Percentiles rank a stretch among this genome's conserved stretches.
These are phyloP conservation scores for Lachancea thermotolerans DNA, from an alignment of 805 yeast genomes.

Conservation along the genomic window DNA sequence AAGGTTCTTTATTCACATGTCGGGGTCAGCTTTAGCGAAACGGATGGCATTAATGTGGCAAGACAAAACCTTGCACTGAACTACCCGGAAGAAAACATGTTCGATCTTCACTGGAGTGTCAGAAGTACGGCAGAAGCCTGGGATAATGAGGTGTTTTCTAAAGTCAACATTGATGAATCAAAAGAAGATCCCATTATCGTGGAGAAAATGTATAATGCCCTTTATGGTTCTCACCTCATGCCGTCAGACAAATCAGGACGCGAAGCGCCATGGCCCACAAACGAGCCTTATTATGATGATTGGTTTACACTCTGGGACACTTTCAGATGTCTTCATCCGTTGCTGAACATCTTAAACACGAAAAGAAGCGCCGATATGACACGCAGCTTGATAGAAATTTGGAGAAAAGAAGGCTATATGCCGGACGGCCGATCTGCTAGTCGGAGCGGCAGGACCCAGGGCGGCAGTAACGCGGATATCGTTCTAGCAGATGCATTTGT, in stretches of 20 bases:
- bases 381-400: conserved; percentile 27
- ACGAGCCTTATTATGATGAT: conserved; percentile 32
- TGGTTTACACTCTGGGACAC: conserved; percentile 37
- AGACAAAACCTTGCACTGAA: conserved; percentile 9
- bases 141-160: conserved; percentile 25
- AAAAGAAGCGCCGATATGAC: conserved; percentile 27
- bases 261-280: conserved; percentile 9
- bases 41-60: conserved; percentile 13
- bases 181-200: conserved; percentile 12
- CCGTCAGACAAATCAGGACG: conserved; percentile 30
- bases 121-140: conserved; percentile 4
- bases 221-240: conserved; percentile 30
- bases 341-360: conserved; percentile 28
- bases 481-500: conserved; percentile 34
- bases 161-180: conserved; percentile 18
- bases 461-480: conserved; percentile 35
- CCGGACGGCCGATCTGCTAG: conserved; percentile 35
- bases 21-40: conserved; percentile 13
- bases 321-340: conserved; percentile 33
- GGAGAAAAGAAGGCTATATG: conserved; percentile 32
- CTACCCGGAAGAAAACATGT: not conserved
- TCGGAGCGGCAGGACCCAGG: conserved; percentile 35
- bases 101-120: conserved; percentile 8
- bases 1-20: conserved; percentile 8
- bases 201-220: conserved; percentile 20